Conservation (phyloP, 176 grass and related monocot genomes). For the Areca catechu region DNA sequence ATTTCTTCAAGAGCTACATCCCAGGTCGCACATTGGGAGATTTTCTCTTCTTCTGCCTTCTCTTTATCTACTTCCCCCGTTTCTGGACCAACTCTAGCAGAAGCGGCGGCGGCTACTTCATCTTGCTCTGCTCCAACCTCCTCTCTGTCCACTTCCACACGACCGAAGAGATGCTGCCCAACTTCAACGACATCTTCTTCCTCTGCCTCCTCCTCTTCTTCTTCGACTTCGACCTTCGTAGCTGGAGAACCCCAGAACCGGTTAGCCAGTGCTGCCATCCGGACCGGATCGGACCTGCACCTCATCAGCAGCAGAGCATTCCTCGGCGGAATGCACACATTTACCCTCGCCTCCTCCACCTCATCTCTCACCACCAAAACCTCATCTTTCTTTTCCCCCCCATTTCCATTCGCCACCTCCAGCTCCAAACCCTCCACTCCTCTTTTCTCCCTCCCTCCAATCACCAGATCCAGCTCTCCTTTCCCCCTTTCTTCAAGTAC, state of each 20-base stretch:
- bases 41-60: slow-evolving; percentile 23
- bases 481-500: slow-evolving; percentile 38
- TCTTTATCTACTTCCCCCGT: slow-evolving; percentile 16
- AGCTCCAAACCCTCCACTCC: slow-evolving; percentile 28
- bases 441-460: slow-evolving; percentile 26
- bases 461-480: slow-evolving; percentile 43
- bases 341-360: slow-evolving; percentile 53
- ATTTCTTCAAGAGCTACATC: slow-evolving; percentile 2
- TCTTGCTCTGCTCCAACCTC: background rate
- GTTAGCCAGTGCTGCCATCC: slow-evolving; percentile 68
- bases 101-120: slow-evolving; percentile 26
- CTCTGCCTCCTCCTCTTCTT: slow-evolving; percentile 21
- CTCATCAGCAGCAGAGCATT: slow-evolving; percentile 93
- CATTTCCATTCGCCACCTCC: slow-evolving; percentile 9
- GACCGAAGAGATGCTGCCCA: background rate
- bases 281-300: slow-evolving; percentile 80
- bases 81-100: background rate
- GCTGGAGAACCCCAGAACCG: slow-evolving; percentile 80
- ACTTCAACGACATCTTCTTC: slow-evolving; percentile 7
- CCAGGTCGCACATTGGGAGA: slow-evolving; percentile 15
- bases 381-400: slow-evolving; percentile 59
- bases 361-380: slow-evolving; percentile 52
- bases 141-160: slow-evolving; percentile 1
- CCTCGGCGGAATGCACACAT: slow-evolving; percentile 77
- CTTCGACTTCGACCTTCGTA: slow-evolving; percentile 34